Percentiles rank a stretch among this genome's conserved stretches.
Conservation (phyloP, 192 early-diverging fungal species). For the Coemansia sp. region DNA sequence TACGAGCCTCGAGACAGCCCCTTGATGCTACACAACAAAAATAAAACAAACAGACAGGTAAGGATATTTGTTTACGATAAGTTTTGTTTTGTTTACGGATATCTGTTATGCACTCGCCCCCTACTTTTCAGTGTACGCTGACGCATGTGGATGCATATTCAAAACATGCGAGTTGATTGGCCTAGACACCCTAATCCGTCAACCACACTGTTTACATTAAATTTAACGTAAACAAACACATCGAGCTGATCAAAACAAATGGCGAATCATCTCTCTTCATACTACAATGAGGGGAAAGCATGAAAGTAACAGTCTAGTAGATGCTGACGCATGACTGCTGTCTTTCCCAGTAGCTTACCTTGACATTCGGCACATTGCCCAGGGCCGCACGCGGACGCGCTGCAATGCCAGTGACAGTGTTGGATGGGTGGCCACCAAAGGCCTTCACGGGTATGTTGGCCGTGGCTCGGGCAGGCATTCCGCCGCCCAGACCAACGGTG, state of each 20-base stretch:
- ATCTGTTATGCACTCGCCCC: not conserved
- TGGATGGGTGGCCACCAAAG: constrained; percentile 14
- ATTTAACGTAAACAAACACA: constrained; percentile 14
- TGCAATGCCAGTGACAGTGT: not conserved
- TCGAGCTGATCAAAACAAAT: no score
- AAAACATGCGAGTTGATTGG: not conserved
- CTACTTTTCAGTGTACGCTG: no score
- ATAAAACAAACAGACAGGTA: not conserved
- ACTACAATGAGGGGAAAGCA: no score
- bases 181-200: no score
- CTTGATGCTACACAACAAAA: constrained; percentile 5
- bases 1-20: constrained; percentile 12
- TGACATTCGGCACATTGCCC: constrained; percentile 29
- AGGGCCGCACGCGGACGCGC: constrained; percentile 30
- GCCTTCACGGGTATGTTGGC: constrained; percentile 16
- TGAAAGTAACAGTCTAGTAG: no score
- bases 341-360: constrained; percentile 17
- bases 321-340: not conserved
- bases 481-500: not conserved
- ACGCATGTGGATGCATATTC: not conserved
- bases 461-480: not conserved
- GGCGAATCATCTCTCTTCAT: no score
- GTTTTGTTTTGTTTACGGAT: not conserved
- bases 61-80: constrained; percentile 3
- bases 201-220: not conserved